Evolutionary conservation across 805 yeast species (phyloP).

Genomic region (Lipomyces kockii): DNA sequence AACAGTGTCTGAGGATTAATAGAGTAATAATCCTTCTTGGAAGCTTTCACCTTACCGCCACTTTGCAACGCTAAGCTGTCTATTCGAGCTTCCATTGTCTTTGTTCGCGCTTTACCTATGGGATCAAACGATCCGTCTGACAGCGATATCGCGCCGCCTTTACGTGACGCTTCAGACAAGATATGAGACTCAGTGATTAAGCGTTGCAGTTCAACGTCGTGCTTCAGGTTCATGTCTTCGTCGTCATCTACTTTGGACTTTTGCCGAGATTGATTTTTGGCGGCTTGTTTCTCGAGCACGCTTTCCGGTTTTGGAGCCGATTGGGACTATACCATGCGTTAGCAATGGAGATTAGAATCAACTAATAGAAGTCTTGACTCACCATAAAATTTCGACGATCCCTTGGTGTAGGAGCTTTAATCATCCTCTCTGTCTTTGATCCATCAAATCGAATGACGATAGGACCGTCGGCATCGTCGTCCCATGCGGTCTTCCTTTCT

Average conservation of each 20-base stretch:
- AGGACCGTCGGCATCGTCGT: conserved; percentile 40
- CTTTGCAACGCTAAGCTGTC: conserved; percentile 36
- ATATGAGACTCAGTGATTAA: conserved; percentile 72
- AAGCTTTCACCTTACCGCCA: conserved; percentile 11
- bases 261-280: conserved; percentile 6
- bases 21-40: conserved; percentile 39
- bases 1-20: conserved; percentile 25
- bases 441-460: conserved; percentile 45
- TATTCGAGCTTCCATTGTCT: conserved; percentile 47
- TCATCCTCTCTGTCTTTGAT: conserved; percentile 35
- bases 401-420: conserved; percentile 29
- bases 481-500: conserved; percentile 23
- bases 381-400: conserved; percentile 43
- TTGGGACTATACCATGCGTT: conserved; percentile 26
- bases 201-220: conserved; percentile 71
- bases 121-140: conserved; percentile 43
- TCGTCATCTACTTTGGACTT: conserved; percentile 27
- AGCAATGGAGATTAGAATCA: not conserved
- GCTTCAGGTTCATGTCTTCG: conserved; percentile 57
- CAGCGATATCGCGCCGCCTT: conserved; percentile 9
- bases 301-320: conserved; percentile 44
- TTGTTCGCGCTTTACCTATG: conserved; percentile 48
- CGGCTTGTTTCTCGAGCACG: conserved; percentile 19
- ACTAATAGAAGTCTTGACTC: not conserved
- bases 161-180: conserved; percentile 43